A percentile compares a stretch with the other conserved stretches of the same genome.
Evolutionary conservation across 2,329 filamentous ascomycete species (phyloP).

Genomic region (Talaromyces sp.): DNA sequence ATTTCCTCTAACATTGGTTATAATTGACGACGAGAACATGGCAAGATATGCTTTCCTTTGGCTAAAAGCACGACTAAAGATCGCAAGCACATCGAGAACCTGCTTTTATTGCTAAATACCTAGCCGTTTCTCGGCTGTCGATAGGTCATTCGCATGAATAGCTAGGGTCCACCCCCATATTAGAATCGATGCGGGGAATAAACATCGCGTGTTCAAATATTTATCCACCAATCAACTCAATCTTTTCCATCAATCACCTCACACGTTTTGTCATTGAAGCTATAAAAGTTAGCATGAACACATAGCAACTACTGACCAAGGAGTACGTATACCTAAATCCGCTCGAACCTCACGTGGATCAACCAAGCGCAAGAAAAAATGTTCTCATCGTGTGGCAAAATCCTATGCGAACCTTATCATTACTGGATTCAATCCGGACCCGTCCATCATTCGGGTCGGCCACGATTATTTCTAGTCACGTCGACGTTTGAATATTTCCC

Average conservation of each 20-base stretch:
- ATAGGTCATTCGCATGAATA: not conserved
- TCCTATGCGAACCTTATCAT: conserved; percentile 43
- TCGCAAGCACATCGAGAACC: not conserved
- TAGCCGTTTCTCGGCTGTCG: not conserved
- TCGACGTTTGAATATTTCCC: conserved; percentile 50
- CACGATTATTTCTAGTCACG: conserved; percentile 47
- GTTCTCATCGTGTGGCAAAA: not conserved
- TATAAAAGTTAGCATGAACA: not conserved
- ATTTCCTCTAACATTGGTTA: not conserved
- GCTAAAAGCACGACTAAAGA: not conserved
- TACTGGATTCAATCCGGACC: conserved; percentile 49
- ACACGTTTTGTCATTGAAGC: not conserved
- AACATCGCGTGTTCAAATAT: not conserved
- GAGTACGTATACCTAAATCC: not conserved
- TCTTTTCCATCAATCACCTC: not conserved
- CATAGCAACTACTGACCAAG: not conserved
- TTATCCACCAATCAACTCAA: conserved; percentile 11
- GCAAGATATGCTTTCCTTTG: not conserved
- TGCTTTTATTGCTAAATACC: not conserved
- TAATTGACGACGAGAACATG: not conserved
- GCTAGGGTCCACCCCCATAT: not conserved
- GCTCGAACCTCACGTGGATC: not conserved
- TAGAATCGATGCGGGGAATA: not conserved
- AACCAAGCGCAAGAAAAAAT: not conserved
- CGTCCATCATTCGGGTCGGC: conserved; percentile 45